Evolutionary conservation across 2,329 filamentous ascomycete species (phyloP), one percentile per base, ranked within the genome.

Genomic region (Thielaviopsis cerberus): DNA sequence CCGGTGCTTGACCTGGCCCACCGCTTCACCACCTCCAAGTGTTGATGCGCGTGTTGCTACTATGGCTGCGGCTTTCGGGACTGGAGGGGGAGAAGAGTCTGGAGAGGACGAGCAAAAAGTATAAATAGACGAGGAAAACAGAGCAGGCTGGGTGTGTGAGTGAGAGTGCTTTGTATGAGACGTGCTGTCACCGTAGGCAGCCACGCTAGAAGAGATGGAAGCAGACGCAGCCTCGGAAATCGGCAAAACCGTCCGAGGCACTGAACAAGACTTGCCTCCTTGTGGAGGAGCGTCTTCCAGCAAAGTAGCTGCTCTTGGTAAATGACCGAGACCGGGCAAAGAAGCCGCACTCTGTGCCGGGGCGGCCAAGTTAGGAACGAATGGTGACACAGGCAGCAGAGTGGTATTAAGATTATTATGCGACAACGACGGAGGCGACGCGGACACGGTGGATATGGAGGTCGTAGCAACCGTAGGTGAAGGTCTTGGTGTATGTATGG

Each of bases 11-110:
- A 27, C 37, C n/a, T 26, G 37, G 30, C 37, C 25, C 51, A 55
- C 57, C 25, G 27, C 52, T 37, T 54, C 57, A 23, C 57, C 57
- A 22, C 52, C 57, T 54, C 51, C 52, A n/a, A 55, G 34, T 58
- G 54, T 58, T 22, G 57, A 55, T 13, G 57, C 57, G 17, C 57
- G 57, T 58, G 57, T 58, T 54, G 45, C 57, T 58, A 58, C 57
- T 58, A 58, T 58, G 57, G 57, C 57, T 58, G 57, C 57, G 57
- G 52, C 52, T 58, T 58, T 53, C 50, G 26, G n/a, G 54, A 51
- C 41, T 54, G 52, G 27, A 3, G 57, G 27, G 20, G 26, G 22
- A 1, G 57, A 37, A 22, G 26, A 37, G 22, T 10, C 52, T n/a
- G 54, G 26, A 24, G 34, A 54, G 17, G 50, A 51, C 22, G 51